Percentiles rank a stretch among this genome's conserved stretches.
Evolutionary conservation across 129 eudicot species (phyloP).

Genomic region (Lonicera japonica): DNA sequence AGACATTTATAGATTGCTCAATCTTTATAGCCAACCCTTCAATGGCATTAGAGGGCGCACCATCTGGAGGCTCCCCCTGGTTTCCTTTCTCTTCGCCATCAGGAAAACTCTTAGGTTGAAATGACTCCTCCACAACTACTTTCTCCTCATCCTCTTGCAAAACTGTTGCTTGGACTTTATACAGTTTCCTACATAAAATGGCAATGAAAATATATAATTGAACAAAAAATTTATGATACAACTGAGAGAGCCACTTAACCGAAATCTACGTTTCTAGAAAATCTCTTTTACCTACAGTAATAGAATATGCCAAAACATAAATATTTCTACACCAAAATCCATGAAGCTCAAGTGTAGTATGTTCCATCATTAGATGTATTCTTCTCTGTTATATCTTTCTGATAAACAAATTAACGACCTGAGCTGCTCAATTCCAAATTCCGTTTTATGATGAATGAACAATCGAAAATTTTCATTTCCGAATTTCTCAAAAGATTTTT

Average conservation of each 20-base stretch:
- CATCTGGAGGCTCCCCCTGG: constrained; percentile 32
- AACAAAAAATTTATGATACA: background rate
- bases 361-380: too few relatives aligned
- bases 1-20: constrained; percentile 77
- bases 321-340: too few relatives aligned
- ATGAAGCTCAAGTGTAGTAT: too few relatives aligned
- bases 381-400: too few relatives aligned
- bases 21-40: constrained; percentile 58
- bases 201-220: background rate
- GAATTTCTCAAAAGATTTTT: background rate
- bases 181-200: constrained; percentile 29
- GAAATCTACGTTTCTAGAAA: background rate
- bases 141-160: constrained; percentile 61
- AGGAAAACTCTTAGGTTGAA: constrained; percentile 46
- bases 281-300: background rate
- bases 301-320: too few relatives aligned
- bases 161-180: constrained; percentile 49
- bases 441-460: too few relatives aligned
- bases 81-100: constrained; percentile 23
- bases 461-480: background rate
- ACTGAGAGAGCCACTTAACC: background rate
- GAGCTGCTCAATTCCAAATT: too few relatives aligned
- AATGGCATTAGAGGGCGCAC: constrained; percentile 33
- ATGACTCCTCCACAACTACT: constrained; percentile 69
- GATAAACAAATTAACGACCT: too few relatives aligned